Evolutionary conservation across 768 basidiomycete species (phyloP), one percentile per base, ranked within the genome.

Genomic region (Sarcodon aspratus): DNA sequence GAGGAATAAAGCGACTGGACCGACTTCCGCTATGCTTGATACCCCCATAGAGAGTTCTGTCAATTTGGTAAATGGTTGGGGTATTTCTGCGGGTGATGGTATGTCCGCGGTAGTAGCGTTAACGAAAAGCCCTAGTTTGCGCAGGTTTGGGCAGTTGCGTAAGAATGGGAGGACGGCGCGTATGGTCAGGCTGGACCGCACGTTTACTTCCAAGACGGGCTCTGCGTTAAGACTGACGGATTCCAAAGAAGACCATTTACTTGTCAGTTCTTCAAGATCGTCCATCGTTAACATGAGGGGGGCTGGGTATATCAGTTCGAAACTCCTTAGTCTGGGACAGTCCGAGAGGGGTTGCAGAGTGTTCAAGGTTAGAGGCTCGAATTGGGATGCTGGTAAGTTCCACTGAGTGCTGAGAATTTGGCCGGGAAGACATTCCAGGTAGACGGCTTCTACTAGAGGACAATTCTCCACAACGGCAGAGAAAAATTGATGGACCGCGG

Each of bases 1-100:
- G 48, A 83, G 65, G 54, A 75, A 80, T 9, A 75, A 65, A 13
- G 79, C 70, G 32, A 74, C 70, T 0, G 69, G 54, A 4, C 64
- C 69, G 5, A 68, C 59, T 11, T 76, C 68, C 1, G 56, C 44
- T 27, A 78, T 69, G 45, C 62, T 60, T 13, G 78, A 80, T 0
- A 76, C 69, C 0, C 79, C 80, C 52, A 80, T 61, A 12, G 69
- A 69, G 9, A 83, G 61, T 11, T 56, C 53, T 45, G 55, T 32
- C 21, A 64, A 56, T 8, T 27, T 38, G 12, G 47, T 46, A 51
- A 64, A 64, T 1, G 55, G 55, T n/a, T 46, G 9, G 34, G 56
- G 36, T 46, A 43, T 13, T 18, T 49, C 6, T 3, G 48, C 12
- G 18, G 27, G 17, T 9, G 40, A 42, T 13, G 40, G 40, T 53